These are phyloP conservation scores for Leccinum boreale DNA, from an alignment of 768 basidiomycete species.

Conservation along the genomic window DNA sequence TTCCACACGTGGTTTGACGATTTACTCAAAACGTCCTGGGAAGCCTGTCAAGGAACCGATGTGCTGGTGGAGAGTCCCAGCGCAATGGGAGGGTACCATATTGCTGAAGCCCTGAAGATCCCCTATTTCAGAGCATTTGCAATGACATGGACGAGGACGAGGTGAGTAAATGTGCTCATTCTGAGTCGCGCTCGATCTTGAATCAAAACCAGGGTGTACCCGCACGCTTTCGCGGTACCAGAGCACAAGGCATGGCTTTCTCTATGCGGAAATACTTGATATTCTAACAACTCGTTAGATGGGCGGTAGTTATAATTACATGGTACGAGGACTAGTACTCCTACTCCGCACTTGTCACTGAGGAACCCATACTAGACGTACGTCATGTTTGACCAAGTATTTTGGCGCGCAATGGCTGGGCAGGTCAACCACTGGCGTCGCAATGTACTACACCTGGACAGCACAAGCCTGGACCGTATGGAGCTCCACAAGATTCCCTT, in stretches of 20 bases:
- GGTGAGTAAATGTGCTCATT: slow-evolving; percentile 36
- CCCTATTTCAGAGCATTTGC: slow-evolving; percentile 97
- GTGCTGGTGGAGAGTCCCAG: slow-evolving; percentile 93
- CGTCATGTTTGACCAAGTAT: slow-evolving; percentile 96
- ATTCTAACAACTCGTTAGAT: slow-evolving; percentile 49
- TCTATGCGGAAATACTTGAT: not conserved
- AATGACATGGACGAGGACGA: slow-evolving; percentile 96
- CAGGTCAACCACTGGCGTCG: slow-evolving; percentile 95
- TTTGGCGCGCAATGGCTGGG: slow-evolving; percentile 92
- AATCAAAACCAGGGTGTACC: slow-evolving; percentile 67
- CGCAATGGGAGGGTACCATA: slow-evolving; percentile 96
- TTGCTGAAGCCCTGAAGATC: slow-evolving; percentile 90
- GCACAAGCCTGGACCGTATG: slow-evolving; percentile 91
- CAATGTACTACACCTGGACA: slow-evolving; percentile 66
- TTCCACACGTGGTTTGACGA: slow-evolving; percentile 99
- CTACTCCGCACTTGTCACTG: slow-evolving; percentile 1
- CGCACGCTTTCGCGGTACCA: slow-evolving; percentile 97
- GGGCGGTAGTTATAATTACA: slow-evolving; percentile 98
- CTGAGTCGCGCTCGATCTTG: not conserved
- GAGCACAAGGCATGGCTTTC: slow-evolving; percentile 70
- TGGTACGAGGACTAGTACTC: slow-evolving; percentile 53
- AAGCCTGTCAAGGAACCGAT: slow-evolving; percentile 93
- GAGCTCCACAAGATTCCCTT: slow-evolving; percentile 98
- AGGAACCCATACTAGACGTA: slow-evolving; percentile 56
- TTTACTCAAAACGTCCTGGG: slow-evolving; percentile 91